Base-by-base conservation (phyloP, 257 asterid genomes). In the Rehmannia glutinosa region DNA sequence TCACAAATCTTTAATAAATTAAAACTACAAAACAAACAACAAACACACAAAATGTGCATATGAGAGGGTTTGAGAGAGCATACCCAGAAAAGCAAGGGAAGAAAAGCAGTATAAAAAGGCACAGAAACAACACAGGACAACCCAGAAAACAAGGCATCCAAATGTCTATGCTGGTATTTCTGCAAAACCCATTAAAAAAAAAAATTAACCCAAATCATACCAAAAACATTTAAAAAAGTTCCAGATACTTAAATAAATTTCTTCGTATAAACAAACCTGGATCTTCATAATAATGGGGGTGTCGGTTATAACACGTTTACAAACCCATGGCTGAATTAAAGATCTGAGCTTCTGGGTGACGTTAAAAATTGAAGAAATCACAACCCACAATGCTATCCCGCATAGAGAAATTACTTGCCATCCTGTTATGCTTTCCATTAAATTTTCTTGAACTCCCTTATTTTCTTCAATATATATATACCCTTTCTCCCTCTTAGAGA, bases 21-120 rank as follows among this genome's bases (percentile, higher is more conserved):
- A 7, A 4, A 27, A 28, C 59, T 23, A 13, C 39, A 43, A 56
- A 17, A 68, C 17, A 39, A 8, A 61, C 17, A 16, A 38, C 5
- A 63, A 2, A 69, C 53, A 16, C 19, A 43, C 12, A 65, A 21
- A 6, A 28, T 3, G 20, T 0, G 57, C 43, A 64, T 17, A 39
- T 19, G 38, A 66, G 13, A 51, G 4, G 38, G 68, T 2, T 51
- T 60, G 13, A 27, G 61, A 65, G 35, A 71, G 25, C 75, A 36
- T 87, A 91, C 97, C 97, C 97, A 94, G 87, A 91, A 94, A 50
- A 94, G 90, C 83, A 91, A 75, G 61, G 97, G 99, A 57, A 94
- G 96, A 74, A 94, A 91, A 28, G 88, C 97, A 72, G 97, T 91
- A 75, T 88, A 91, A 72, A 94, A 94, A 61, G 99, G 99, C 75